phyloP scores from a whole-genome alignment of 345 rosid species.

The Excoecaria agallocha region DNA sequence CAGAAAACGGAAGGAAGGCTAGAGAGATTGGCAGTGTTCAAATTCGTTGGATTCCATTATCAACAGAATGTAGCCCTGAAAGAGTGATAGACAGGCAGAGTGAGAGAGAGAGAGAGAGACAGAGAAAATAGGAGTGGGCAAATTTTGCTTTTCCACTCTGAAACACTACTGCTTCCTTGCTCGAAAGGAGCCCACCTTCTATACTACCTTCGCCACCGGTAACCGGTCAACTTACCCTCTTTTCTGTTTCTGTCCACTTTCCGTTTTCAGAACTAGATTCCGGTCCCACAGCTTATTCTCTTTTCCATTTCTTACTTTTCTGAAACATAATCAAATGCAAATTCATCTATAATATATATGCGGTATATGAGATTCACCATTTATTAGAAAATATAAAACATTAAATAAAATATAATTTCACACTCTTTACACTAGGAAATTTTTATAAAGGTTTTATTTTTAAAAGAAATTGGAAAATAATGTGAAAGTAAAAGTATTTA shows the following conservation, averaged over 20 bases:
- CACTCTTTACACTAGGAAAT: too few relatives aligned
- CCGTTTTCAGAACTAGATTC: not conserved
- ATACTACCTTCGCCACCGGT: slow-evolving; percentile 23
- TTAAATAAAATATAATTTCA: too few relatives aligned
- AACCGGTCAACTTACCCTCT: slow-evolving; percentile 15
- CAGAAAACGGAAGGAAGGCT: not conserved
- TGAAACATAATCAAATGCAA: too few relatives aligned
- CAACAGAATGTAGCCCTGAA: not conserved
- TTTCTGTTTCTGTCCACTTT: not conserved
- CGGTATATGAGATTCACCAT: too few relatives aligned
- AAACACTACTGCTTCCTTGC: not conserved
- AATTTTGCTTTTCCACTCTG: slow-evolving; percentile 20
- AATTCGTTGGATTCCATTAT: slow-evolving; percentile 49
- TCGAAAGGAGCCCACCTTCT: not conserved
- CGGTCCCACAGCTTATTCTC: too few relatives aligned
- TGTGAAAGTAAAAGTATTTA: too few relatives aligned
- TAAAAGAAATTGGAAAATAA: too few relatives aligned
- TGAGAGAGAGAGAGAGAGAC: not conserved
- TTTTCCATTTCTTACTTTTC: too few relatives aligned
- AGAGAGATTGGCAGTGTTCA: slow-evolving; percentile 26
- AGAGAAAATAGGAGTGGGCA: not conserved
- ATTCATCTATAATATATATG: too few relatives aligned
- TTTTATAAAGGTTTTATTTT: too few relatives aligned
- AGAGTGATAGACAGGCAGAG: not conserved
- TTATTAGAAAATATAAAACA: too few relatives aligned